Evolutionary conservation across 2,329 filamentous ascomycete genomes (phyloP).

Genomic region (Eutypa lata): DNA sequence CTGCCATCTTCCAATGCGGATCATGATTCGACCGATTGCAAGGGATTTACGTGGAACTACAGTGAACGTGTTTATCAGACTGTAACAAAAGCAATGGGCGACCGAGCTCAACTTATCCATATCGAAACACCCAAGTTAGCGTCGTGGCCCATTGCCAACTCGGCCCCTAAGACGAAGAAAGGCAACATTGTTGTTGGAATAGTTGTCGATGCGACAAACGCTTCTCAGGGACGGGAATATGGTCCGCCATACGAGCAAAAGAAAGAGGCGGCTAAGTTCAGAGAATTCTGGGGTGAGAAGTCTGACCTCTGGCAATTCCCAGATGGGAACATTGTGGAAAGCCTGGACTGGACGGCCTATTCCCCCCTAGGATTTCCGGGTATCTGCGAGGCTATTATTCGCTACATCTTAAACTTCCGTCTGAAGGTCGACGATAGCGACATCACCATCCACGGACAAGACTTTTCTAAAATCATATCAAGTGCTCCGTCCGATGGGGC

Average conservation of each 20-base stretch:
- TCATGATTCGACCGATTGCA: slow-evolving; percentile 35
- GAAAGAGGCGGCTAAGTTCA: slow-evolving; percentile 75
- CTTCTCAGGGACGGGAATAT: slow-evolving; percentile 76
- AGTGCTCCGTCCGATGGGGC: slow-evolving; percentile 46
- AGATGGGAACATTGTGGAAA: slow-evolving; percentile 90
- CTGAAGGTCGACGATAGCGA: slow-evolving; percentile 57
- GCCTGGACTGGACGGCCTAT: slow-evolving; percentile 75
- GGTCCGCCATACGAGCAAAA: slow-evolving; percentile 85
- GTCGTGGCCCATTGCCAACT: slow-evolving; percentile 46
- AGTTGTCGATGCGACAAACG: slow-evolving; percentile 69
- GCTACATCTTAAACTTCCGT: slow-evolving; percentile 68
- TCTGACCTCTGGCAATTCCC: slow-evolving; percentile 92
- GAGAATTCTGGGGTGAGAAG: slow-evolving; percentile 92
- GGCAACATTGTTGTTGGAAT: slow-evolving; percentile 61
- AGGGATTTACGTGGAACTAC: slow-evolving; percentile 42
- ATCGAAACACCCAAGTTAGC: slow-evolving; percentile 40
- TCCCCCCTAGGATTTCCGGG: slow-evolving; percentile 48
- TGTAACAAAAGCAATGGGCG: slow-evolving; percentile 68
- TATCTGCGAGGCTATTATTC: slow-evolving; percentile 76
- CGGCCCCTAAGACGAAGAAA: slow-evolving; percentile 26
- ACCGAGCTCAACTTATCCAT: slow-evolving; percentile 69
- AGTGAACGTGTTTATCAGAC: slow-evolving; percentile 59
- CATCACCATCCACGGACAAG: slow-evolving; percentile 48
- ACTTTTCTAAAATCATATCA: slow-evolving; percentile 46
- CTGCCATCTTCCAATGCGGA: slow-evolving; percentile 14